Percentiles rank a stretch among this genome's conserved stretches.
Conservation (phyloP, 2,329 filamentous ascomycete genomes). For the Ophiocordyceps robertsii region DNA sequence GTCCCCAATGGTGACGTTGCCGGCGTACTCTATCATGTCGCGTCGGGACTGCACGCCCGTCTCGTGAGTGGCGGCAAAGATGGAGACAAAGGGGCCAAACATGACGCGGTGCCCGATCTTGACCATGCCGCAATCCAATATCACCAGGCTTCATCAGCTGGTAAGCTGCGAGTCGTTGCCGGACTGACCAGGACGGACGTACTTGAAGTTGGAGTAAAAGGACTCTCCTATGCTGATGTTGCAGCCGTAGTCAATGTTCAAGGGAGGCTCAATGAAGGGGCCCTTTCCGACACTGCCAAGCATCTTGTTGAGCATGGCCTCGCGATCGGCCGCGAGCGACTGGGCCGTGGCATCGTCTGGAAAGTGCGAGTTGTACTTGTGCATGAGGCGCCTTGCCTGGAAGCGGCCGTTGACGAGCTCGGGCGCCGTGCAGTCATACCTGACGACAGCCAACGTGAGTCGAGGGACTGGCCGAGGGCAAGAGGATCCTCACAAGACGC, state of each 20-base stretch:
- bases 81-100: slow-evolving; percentile 57
- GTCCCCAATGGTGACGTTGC: slow-evolving; percentile 32
- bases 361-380: slow-evolving; percentile 45
- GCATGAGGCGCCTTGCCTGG: slow-evolving; percentile 38
- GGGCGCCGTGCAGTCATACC: slow-evolving; percentile 35
- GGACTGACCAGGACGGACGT: not conserved
- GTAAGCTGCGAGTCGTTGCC: not conserved
- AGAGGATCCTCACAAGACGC: slow-evolving; percentile 35
- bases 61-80: slow-evolving; percentile 62
- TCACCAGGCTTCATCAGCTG: slow-evolving; percentile 30
- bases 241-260: slow-evolving; percentile 52
- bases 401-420: slow-evolving; percentile 37
- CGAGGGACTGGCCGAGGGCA: not conserved
- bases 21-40: slow-evolving; percentile 32
- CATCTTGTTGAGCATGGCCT: slow-evolving; percentile 33
- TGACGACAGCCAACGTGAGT: slow-evolving; percentile 9
- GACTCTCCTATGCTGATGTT: slow-evolving; percentile 47
- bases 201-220: slow-evolving; percentile 47
- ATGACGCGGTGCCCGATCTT: slow-evolving; percentile 56
- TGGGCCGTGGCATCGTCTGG: slow-evolving; percentile 31
- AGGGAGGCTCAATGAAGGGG: slow-evolving; percentile 45
- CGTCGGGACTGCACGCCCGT: slow-evolving; percentile 40
- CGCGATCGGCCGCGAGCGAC: slow-evolving; percentile 23
- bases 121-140: slow-evolving; percentile 62
- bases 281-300: slow-evolving; percentile 36